These are phyloP conservation scores for Populus hybrid DNA, from an alignment of 441 rosid species.

Conservation along the genomic window DNA sequence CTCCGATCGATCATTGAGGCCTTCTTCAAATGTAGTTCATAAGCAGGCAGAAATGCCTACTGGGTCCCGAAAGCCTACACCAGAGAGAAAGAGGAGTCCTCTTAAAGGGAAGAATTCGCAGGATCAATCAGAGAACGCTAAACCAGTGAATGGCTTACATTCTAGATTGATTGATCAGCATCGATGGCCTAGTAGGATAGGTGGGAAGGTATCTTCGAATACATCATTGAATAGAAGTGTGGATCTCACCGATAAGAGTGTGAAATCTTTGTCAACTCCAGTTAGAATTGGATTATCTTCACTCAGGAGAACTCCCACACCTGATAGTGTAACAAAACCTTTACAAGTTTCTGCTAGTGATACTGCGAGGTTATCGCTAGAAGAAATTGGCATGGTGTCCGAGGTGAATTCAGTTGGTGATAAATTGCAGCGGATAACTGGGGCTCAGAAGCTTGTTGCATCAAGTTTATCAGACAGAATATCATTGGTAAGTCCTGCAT, in stretches of 20 bases:
- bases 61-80: conserved; percentile 59
- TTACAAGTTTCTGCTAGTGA: conserved; percentile 58
- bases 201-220: conserved; percentile 57
- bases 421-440: conserved; percentile 34
- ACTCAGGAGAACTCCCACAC: conserved; percentile 44
- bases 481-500: conserved; percentile 34
- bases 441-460: conserved; percentile 43
- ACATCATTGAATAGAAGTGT: conserved; percentile 42
- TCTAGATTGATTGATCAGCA: conserved; percentile 82
- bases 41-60: conserved; percentile 56
- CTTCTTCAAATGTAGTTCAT: conserved; percentile 78
- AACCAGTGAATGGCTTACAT: conserved; percentile 68
- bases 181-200: conserved; percentile 83
- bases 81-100: conserved; percentile 84
- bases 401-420: conserved; percentile 49
- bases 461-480: conserved; percentile 50
- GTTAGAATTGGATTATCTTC: conserved; percentile 49
- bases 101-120: conserved; percentile 70
- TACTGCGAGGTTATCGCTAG: conserved; percentile 40
- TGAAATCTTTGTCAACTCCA: conserved; percentile 37
- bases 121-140: conserved; percentile 89
- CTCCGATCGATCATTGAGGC: conserved; percentile 69
- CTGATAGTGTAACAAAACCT: conserved; percentile 45
- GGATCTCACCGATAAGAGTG: conserved; percentile 60
- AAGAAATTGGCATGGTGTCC: conserved; percentile 40